A percentile compares a stretch with the other conserved stretches of the same genome.
Conservation (phyloP, 148 eudicot genomes). For the Fallopia convolvulus region DNA sequence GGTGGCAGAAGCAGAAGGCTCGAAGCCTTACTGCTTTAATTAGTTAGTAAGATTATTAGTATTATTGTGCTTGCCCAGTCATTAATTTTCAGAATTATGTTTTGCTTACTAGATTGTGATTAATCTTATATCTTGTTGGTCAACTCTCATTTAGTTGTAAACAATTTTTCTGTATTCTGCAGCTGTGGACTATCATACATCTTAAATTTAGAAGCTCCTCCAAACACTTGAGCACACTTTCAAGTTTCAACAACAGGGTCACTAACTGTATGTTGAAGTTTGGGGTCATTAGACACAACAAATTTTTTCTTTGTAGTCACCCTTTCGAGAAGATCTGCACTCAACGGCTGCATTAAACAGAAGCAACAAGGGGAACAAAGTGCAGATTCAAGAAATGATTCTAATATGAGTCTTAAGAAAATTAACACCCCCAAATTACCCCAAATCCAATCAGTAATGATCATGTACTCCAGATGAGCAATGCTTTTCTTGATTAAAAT, state of each 20-base stretch:
- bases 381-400: constrained; percentile 49
- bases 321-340: constrained; percentile 43
- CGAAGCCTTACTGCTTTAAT: constrained; percentile 63
- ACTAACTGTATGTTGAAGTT: constrained; percentile 33
- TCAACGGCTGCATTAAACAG: constrained; percentile 71
- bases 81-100: neutral
- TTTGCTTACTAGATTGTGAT: neutral
- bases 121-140: neutral
- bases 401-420: neutral
- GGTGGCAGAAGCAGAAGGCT: too few relatives aligned
- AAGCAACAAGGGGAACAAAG: constrained; percentile 82
- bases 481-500: neutral
- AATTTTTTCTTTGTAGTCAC: constrained; percentile 17
- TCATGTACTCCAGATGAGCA: neutral
- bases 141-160: neutral
- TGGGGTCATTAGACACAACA: constrained; percentile 15
- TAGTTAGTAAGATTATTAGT: too few relatives aligned
- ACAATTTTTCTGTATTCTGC: neutral
- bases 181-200: too few relatives aligned
- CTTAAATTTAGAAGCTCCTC: constrained; percentile 47
- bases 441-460: constrained; percentile 10
- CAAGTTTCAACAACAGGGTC: constrained; percentile 81
- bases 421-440: neutral
- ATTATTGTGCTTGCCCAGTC: neutral
- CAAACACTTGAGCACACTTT: constrained; percentile 64